Evolutionary conservation across 352 stramenopile genomes (phyloP).

Genomic region (Phytophthora meadii): DNA sequence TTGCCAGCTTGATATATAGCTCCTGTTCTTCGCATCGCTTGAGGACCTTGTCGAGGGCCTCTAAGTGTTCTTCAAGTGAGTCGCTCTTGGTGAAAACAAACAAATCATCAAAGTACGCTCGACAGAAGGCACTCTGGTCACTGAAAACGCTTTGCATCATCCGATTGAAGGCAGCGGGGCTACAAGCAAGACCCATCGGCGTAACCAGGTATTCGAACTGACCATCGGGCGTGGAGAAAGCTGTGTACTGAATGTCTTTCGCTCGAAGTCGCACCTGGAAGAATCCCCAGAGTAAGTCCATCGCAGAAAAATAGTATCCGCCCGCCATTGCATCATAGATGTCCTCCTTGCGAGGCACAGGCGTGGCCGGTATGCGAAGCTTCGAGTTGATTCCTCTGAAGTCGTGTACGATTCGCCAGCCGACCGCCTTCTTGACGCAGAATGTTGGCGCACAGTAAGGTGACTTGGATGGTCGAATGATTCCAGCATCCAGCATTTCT

Average conservation of each 20-base stretch:
- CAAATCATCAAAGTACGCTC: conserved; percentile 3
- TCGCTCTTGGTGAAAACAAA: conserved; percentile 1
- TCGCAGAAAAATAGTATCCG: not conserved
- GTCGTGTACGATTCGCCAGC: not conserved
- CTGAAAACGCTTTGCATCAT: not conserved
- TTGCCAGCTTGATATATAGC: not conserved
- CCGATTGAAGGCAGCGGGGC: conserved; percentile 5
- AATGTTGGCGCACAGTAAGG: not conserved
- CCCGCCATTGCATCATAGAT: not conserved
- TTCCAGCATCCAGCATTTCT: not conserved
- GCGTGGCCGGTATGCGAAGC: not conserved
- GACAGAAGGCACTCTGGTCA: not conserved
- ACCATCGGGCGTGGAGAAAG: conserved; percentile 1
- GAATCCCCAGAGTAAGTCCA: not conserved
- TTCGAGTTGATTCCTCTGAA: not conserved
- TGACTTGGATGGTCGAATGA: not conserved
- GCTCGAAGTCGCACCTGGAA: not conserved
- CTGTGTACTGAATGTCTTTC: not conserved
- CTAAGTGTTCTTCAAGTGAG: conserved; percentile 2
- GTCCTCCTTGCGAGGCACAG: not conserved
- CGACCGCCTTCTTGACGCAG: not conserved
- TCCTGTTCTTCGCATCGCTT: conserved; percentile 6
- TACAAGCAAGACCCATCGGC: conserved; percentile 6
- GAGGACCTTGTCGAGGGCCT: conserved; percentile 1
- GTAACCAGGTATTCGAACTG: conserved; percentile 16